Percentiles rank a stretch among this genome's conserved stretches.
phyloP scores from a whole-genome alignment of 1,139 yeast genomes.

The Yamadazyma oceani region DNA sequence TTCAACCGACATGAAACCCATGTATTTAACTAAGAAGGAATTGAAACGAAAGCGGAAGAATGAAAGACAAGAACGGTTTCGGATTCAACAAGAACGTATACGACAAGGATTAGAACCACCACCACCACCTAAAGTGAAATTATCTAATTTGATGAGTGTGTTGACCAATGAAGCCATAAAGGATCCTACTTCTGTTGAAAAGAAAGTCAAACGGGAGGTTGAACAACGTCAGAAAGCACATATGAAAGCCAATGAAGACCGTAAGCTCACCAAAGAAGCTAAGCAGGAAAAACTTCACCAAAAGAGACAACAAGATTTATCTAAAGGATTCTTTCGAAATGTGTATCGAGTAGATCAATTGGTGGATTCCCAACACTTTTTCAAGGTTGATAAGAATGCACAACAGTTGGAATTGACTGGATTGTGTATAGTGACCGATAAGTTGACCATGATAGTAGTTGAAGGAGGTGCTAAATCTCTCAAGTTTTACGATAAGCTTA shows the following conservation, averaged over 20 bases:
- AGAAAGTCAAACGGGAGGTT: constrained; percentile 67
- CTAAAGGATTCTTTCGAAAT: constrained; percentile 52
- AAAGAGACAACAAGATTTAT: constrained; percentile 45
- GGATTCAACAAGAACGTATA: constrained; percentile 76
- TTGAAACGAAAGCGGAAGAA: constrained; percentile 71
- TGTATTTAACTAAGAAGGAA: constrained; percentile 76
- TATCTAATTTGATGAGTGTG: constrained; percentile 81
- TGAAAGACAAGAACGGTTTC: constrained; percentile 60
- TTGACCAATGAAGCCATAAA: constrained; percentile 82
- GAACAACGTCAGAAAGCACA: constrained; percentile 64
- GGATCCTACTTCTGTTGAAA: constrained; percentile 88
- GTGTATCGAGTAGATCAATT: constrained; percentile 60
- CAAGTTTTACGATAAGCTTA: constrained; percentile 59
- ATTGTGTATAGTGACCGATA: constrained; percentile 40
- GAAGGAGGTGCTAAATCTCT: constrained; percentile 71
- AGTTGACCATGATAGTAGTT: constrained; percentile 60
- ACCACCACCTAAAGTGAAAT: constrained; percentile 85
- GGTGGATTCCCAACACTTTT: constrained; percentile 65
- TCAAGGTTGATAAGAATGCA: constrained; percentile 78
- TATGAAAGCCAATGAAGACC: constrained; percentile 54
- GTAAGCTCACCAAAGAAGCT: constrained; percentile 64
- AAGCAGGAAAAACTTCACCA: constrained; percentile 47
- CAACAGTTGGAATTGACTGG: constrained; percentile 70
- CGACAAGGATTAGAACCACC: constrained; percentile 82
- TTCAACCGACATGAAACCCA: constrained; percentile 33